phyloP scores from a whole-genome alignment of 257 asterid genomes.

The Rubia yunnanensis region DNA sequence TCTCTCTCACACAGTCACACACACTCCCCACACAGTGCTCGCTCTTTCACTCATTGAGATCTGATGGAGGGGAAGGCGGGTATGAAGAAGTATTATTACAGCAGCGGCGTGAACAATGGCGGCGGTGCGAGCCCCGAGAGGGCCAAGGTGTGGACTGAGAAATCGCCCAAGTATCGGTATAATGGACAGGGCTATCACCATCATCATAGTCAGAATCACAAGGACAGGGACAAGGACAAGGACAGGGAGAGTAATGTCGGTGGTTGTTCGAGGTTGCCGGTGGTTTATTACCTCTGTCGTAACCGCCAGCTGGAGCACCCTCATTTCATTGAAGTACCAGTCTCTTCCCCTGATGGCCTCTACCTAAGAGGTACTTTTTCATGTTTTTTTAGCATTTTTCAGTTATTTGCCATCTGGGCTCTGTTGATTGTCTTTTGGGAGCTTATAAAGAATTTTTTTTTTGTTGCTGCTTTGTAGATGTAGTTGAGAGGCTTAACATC shows the following conservation, averaged over 20 bases:
- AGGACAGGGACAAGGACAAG: slow-evolving; percentile 17
- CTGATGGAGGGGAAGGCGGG: slow-evolving; percentile 1
- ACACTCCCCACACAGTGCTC: background rate
- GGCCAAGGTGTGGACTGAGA: slow-evolving; percentile 92
- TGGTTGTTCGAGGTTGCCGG: slow-evolving; percentile 42
- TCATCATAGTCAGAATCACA: slow-evolving; percentile 2
- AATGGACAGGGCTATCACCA: slow-evolving; percentile 15
- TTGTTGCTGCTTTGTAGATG: slow-evolving; percentile 43
- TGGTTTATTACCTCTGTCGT: slow-evolving; percentile 73
- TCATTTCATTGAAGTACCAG: slow-evolving; percentile 90
- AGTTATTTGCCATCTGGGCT: background rate
- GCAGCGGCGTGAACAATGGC: slow-evolving; percentile 10
- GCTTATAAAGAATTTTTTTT: background rate
- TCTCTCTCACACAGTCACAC: background rate
- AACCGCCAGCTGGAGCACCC: slow-evolving; percentile 94
- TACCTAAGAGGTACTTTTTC: slow-evolving; percentile 50
- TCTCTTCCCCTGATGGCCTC: slow-evolving; percentile 80
- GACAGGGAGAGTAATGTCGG: slow-evolving; percentile 4
- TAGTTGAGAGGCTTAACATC: slow-evolving; percentile 67
- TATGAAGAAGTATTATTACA: background rate
- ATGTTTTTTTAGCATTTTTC: background rate
- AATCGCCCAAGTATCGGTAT: slow-evolving; percentile 70
- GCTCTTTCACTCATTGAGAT: background rate
- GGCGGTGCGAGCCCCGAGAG: slow-evolving; percentile 74
- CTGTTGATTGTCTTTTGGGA: background rate